Evolutionary conservation across 306 rosid genomes (phyloP), one percentile per base, ranked within the genome.

Genomic region (Gleditsia sinensis): DNA sequence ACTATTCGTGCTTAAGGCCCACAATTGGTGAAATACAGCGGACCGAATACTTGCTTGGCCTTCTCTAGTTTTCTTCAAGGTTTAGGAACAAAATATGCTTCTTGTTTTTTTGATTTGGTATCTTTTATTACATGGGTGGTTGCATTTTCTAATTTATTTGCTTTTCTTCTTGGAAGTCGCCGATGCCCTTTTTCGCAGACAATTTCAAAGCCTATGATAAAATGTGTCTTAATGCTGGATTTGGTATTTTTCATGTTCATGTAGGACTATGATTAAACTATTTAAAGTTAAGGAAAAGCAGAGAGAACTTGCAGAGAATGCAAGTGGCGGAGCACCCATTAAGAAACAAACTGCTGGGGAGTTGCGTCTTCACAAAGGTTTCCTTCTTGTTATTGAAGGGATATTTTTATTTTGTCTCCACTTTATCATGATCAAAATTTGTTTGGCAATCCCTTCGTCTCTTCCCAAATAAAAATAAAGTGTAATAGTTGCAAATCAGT

Each of bases 271-370:
- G 96, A 90, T 90, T 77, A 84, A 81, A 81, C 83, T 86, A 14
- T 90, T 90, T 23, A 90, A 90, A 83, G 91, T 90, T 42, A 90
- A 88, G 87, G 96, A 90, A 75, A 90, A 90, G 71, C 96, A 88
- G 70, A 84, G 88, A 72, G 93, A 90, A 69, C 92, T 85, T 68
- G 90, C 92, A 27, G 96, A 84, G 76, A 86, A 81, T 81, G 83
- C 90, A 46, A 76, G 61, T 69, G 87, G 89, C 11, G 92, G 87
- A 13, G 67, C 80, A 63, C 91, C 84, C 12, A 34, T 61, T n/a
- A 90, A 90, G 91, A 90, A 86, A 81, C 96, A 88, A 80, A 76
- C 75, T 76, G 93, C 96, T 64, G 96, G 96, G 63, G 93, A 90
- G 62, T 71, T 90, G 79, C 96, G 93, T 74, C 93, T 90, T 77